A percentile compares a stretch with the other conserved stretches of the same genome.
Evolutionary conservation across 345 rosid genomes (phyloP).

Genomic region (Cardamine chenopodiifolia): DNA sequence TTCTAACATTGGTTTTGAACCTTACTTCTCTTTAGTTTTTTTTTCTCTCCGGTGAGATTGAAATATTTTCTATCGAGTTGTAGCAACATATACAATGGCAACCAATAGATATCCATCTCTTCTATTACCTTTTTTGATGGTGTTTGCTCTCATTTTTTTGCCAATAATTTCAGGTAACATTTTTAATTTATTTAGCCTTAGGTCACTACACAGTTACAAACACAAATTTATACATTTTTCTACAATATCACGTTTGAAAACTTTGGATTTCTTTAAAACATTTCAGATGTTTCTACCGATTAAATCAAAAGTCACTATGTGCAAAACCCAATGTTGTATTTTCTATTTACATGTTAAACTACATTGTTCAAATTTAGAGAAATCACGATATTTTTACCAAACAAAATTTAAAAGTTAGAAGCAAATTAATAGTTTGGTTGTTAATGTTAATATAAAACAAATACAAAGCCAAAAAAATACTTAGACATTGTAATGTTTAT

Average conservation of each 20-base stretch:
- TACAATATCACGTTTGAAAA: neutral
- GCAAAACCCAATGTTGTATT: neutral
- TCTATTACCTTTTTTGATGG: neutral
- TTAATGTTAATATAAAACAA: neutral
- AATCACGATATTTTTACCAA: no score
- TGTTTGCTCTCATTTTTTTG: neutral
- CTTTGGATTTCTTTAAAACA: neutral
- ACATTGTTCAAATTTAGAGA: neutral
- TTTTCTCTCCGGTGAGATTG: neutral
- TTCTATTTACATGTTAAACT: neutral
- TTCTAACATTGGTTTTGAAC: neutral
- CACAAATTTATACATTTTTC: no score
- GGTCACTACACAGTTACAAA: neutral
- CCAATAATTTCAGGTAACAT: constrained; percentile 26
- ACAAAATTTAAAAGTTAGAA: no score
- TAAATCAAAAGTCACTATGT: neutral
- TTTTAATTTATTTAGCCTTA: neutral
- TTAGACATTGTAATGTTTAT: neutral
- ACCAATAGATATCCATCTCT: neutral
- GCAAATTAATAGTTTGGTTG: neutral
- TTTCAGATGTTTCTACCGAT: neutral
- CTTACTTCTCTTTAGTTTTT: neutral
- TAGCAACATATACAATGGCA: neutral
- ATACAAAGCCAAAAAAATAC: neutral
- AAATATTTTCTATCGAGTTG: neutral